phyloP scores from a whole-genome alignment of 352 stramenopile species.

The Globisporangium acanthophoron region DNA sequence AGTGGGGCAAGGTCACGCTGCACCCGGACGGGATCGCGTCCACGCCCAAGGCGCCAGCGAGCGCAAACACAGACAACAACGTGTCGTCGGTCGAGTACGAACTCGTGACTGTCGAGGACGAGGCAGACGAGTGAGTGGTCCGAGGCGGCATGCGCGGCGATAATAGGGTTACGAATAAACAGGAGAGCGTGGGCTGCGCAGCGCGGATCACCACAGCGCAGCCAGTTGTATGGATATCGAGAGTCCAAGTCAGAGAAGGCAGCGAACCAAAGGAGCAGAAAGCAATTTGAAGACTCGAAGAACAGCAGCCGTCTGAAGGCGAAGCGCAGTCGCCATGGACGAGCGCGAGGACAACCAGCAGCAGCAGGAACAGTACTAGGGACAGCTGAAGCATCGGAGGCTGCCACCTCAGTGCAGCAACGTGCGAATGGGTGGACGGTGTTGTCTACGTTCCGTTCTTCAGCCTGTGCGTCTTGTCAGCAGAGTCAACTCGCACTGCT shows the following conservation, averaged over 20 bases:
- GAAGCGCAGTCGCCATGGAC: neutral
- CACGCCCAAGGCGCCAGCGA: slow-evolving; percentile 47
- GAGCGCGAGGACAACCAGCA: neutral
- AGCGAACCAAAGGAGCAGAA: neutral
- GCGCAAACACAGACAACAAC: slow-evolving; percentile 57
- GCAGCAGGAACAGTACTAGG: neutral
- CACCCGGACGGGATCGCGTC: slow-evolving; percentile 74
- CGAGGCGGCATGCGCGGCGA: neutral
- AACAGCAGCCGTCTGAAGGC: neutral
- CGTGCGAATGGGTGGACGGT: no score
- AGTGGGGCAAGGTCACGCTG: slow-evolving; percentile 72
- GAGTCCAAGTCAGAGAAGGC: no score
- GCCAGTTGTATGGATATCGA: neutral
- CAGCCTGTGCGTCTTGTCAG: no score
- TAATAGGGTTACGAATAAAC: slow-evolving; percentile 7
- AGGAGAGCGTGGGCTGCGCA: neutral
- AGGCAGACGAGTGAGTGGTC: slow-evolving; percentile 24
- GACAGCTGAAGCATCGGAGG: neutral
- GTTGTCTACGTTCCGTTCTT: no score
- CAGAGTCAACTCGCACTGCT: no score
- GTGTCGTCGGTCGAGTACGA: slow-evolving; percentile 83
- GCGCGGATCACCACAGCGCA: neutral
- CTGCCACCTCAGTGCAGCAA: no score
- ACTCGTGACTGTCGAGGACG: slow-evolving; percentile 70
- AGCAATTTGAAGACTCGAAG: neutral